Evolutionary conservation across 2,329 filamentous ascomycete genomes (phyloP).

Genomic region (Camptophora hylomeconis): DNA sequence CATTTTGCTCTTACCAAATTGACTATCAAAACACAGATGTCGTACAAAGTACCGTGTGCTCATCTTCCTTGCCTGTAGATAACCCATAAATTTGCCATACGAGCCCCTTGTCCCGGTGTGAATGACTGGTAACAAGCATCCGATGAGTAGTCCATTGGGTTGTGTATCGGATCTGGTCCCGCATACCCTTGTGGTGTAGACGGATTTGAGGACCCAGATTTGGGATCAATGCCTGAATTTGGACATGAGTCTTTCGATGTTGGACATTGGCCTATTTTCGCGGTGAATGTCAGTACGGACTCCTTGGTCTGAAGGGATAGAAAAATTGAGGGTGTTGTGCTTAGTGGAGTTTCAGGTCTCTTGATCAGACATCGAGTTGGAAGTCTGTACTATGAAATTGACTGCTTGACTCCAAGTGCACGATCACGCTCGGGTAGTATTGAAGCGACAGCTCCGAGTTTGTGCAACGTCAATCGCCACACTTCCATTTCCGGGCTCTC

Average conservation of each 20-base stretch:
- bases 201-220: conserved; percentile 6
- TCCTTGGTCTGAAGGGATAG: no score
- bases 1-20: no score
- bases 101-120: conserved; percentile 34
- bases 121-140: conserved; percentile 44
- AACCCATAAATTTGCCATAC: conserved; percentile 41
- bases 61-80: conserved; percentile 25
- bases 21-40: no score
- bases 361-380: background rate
- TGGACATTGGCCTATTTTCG: conserved; percentile 37
- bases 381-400: no score
- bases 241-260: conserved; percentile 38
- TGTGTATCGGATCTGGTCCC: conserved; percentile 40
- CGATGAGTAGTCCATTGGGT: conserved; percentile 48
- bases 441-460: no score
- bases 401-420: no score
- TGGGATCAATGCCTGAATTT: conserved; percentile 7
- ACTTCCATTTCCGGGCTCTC: no score
- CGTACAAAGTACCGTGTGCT: no score
- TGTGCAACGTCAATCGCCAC: no score
- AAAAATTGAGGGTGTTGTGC: conserved; percentile 1
- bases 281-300: background rate
- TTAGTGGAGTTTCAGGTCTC: background rate
- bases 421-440: no score
- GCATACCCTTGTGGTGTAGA: conserved; percentile 18